phyloP scores from a whole-genome alignment of 768 basidiomycete species.

The Leucocoprinus birnbaumii region DNA sequence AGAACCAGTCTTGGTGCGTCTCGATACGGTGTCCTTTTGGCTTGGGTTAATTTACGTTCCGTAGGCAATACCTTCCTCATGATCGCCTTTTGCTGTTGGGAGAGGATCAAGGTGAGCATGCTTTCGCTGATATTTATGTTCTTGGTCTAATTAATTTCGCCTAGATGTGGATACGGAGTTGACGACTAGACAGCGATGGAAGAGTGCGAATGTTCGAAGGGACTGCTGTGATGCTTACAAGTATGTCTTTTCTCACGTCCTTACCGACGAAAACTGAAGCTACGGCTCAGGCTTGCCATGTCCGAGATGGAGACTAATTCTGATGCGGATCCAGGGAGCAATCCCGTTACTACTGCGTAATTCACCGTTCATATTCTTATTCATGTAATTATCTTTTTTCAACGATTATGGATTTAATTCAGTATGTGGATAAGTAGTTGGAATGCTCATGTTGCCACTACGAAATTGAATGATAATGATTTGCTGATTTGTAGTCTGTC shows the following conservation, averaged over 20 bases:
- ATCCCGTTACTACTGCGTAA: neutral
- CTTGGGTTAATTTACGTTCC: neutral
- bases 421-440: too few relatives aligned
- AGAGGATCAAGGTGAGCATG: constrained; percentile 61
- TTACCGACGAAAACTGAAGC: neutral
- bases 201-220: constrained; percentile 42
- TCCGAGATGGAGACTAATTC: constrained; percentile 23
- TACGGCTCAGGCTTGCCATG: constrained; percentile 16
- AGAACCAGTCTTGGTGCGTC: constrained; percentile 56
- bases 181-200: constrained; percentile 63
- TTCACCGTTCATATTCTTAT: neutral
- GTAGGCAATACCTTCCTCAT: constrained; percentile 61
- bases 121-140: neutral
- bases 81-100: constrained; percentile 64
- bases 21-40: neutral
- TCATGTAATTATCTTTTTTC: neutral
- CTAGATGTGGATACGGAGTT: constrained; percentile 66
- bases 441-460: too few relatives aligned
- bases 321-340: constrained; percentile 13
- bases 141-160: neutral
- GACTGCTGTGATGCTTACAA: constrained; percentile 62
- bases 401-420: neutral
- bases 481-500: too few relatives aligned
- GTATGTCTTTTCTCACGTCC: constrained; percentile 34
- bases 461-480: too few relatives aligned